Evolutionary conservation across 208 protist genomes (phyloP).

Genomic region (Vickermania spadyakhi): DNA sequence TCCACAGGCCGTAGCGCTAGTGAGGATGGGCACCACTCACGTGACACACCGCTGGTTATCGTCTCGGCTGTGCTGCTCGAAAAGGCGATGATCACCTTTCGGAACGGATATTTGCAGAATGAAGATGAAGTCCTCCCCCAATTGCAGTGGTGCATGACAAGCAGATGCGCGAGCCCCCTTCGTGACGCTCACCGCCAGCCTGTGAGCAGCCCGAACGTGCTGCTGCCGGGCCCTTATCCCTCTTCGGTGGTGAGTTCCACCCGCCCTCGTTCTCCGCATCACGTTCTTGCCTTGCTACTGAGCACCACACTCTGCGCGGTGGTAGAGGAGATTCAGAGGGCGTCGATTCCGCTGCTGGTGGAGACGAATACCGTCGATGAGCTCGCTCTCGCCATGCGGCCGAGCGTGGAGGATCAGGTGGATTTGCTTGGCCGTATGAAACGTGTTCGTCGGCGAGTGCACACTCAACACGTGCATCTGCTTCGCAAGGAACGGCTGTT

Average conservation of each 20-base stretch:
- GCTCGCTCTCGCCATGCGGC: slow-evolving; percentile 68
- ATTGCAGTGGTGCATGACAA: background rate
- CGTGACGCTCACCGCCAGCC: too few relatives aligned
- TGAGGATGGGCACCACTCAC: background rate
- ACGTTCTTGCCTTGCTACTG: slow-evolving; percentile 12
- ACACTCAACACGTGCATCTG: slow-evolving; percentile 39
- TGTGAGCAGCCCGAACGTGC: too few relatives aligned
- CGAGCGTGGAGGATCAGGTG: slow-evolving; percentile 52
- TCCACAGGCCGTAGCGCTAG: background rate
- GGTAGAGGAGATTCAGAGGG: slow-evolving; percentile 35
- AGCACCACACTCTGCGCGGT: slow-evolving; percentile 48
- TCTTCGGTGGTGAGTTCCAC: too few relatives aligned
- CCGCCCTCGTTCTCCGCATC: background rate
- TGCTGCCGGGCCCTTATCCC: too few relatives aligned
- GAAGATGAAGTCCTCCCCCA: slow-evolving; percentile 18
- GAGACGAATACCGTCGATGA: slow-evolving; percentile 71
- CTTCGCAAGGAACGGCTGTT: slow-evolving; percentile 69
- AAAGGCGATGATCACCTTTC: slow-evolving; percentile 1
- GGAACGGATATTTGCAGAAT: slow-evolving; percentile 12
- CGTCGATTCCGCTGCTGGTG: slow-evolving; percentile 30
- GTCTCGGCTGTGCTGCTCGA: slow-evolving; percentile 3
- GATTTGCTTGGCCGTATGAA: slow-evolving; percentile 60
- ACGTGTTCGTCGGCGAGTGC: slow-evolving; percentile 34
- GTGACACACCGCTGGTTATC: background rate
- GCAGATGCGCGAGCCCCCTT: too few relatives aligned